Evolutionary conservation across 192 early-diverging fungal genomes (phyloP).

Genomic region (Backusella sp.): DNA sequence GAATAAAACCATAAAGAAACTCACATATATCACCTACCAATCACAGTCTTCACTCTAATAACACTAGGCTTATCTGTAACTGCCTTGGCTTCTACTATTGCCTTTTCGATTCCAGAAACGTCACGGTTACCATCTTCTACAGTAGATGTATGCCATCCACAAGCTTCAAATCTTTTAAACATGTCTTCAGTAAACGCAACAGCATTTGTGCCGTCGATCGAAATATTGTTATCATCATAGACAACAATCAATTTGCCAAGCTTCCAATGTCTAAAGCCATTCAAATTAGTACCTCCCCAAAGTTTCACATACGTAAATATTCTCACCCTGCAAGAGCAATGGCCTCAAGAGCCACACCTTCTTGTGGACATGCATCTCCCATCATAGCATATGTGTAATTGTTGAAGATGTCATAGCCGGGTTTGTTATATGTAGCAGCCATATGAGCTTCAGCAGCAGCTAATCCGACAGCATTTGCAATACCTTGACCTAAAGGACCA

Average conservation of each 20-base stretch:
- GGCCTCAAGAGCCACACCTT: constrained; percentile 94
- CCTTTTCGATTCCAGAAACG: constrained; percentile 61
- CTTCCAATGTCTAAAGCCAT: constrained; percentile 62
- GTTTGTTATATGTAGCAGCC: constrained; percentile 89
- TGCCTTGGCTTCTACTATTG: constrained; percentile 78
- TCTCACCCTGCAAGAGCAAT: constrained; percentile 84
- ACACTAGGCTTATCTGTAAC: constrained; percentile 88
- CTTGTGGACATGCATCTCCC: constrained; percentile 98
- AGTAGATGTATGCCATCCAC: constrained; percentile 89
- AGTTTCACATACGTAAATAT: not conserved
- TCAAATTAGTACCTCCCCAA: not conserved
- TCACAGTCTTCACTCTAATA: constrained; percentile 90
- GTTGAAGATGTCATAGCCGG: constrained; percentile 79
- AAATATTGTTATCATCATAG: constrained; percentile 97
- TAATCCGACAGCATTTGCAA: constrained; percentile 89
- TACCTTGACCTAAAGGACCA: constrained; percentile 93
- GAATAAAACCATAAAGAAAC: not conserved
- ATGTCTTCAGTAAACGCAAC: constrained; percentile 93
- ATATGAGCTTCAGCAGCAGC: constrained; percentile 87
- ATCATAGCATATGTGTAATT: constrained; percentile 81
- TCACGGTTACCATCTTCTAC: constrained; percentile 82
- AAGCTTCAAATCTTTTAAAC: constrained; percentile 80
- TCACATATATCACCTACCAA: constrained; percentile 51
- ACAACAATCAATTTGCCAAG: constrained; percentile 92
- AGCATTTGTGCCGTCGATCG: constrained; percentile 85